Evolutionary conservation across 2,329 filamentous ascomycete species (phyloP), one percentile per base, ranked within the genome.

Genomic region (Periconia macrospinosa): DNA sequence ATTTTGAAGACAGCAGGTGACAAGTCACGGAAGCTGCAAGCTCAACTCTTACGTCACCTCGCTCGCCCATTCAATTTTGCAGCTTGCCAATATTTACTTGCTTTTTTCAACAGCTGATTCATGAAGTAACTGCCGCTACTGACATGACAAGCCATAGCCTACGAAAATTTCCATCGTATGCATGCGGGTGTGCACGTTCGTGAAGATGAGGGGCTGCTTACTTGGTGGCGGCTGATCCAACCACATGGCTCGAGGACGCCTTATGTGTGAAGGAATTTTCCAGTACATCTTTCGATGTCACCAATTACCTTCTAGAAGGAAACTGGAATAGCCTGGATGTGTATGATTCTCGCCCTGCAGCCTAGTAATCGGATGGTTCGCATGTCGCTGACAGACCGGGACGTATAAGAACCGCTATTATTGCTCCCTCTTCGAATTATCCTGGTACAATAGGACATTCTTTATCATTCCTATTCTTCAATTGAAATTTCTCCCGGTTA

Each of bases 131-230:
- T 37, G 33, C 15, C 33, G 15, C 5, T 6, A 8, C 15, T 37
- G 33, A 3, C 11, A 10, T n/a, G 15, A 37, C 33, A 3, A 37
- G 33, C 33, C 11, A 14, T n/a, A 37, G 3, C 11, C 6, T 13
- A 10, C 33, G 11, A 37, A 6, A 14, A 3, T n/a, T 6, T 5
- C 33, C 33, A 37, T 37, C 33, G 33, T 37, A 37, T 13, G 45
- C 44, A 33, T 30, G 47, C 47, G 43, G 30, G 37, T 1, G 46
- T 54, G 45, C 49, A 42, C 46, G 46, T 44, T 54, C 57, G 55
- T 58, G 55, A 47, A 41, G 52, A 51, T 54, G 47, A 56, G 49
- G 56, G 55, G 53, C 55, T 51, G 51, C 56, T 59, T 56, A 57
- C 56, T 59, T 56, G 55, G n/a, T 20, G 23, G 17, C n/a, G 17